These are phyloP conservation scores for Cercophora newfieldiana DNA, from an alignment of 495 filamentous ascomycete species.

Conservation along the genomic window DNA sequence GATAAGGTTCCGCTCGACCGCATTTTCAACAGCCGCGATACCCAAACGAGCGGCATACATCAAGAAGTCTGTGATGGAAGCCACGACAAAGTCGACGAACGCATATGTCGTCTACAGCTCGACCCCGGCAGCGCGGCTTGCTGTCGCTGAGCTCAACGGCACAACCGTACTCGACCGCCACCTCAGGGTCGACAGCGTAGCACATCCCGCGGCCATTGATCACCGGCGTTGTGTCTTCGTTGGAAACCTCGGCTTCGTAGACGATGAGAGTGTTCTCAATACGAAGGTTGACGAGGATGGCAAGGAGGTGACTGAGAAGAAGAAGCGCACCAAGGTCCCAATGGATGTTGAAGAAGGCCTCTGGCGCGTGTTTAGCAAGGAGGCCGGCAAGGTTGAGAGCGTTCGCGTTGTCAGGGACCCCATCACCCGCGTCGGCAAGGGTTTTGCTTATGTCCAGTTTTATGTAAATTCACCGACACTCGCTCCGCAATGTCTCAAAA, in stretches of 20 bases:
- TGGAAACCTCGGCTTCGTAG: constrained; percentile 93
- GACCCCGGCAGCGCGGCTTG: constrained; percentile 68
- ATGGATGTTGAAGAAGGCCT: constrained; percentile 93
- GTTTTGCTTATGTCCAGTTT: constrained; percentile 98
- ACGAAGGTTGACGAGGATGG: constrained; percentile 57
- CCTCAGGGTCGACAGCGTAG: constrained; percentile 83
- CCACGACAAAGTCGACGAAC: constrained; percentile 90
- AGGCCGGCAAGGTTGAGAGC: constrained; percentile 81
- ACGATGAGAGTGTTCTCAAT: constrained; percentile 68
- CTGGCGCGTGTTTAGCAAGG: constrained; percentile 78
- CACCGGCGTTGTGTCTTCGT: constrained; percentile 92
- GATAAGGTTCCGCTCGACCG: constrained; percentile 88
- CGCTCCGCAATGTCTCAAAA: not conserved
- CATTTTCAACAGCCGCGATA: constrained; percentile 71
- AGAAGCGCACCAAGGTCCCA: constrained; percentile 64
- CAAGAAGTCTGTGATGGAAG: constrained; percentile 75
- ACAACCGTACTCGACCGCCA: constrained; percentile 83
- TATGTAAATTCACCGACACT: constrained; percentile 46
- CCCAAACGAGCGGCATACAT: constrained; percentile 91
- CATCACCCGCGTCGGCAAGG: constrained; percentile 90
- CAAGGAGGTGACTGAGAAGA: constrained; percentile 54
- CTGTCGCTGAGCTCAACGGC: constrained; percentile 77
- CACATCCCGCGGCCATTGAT: constrained; percentile 80
- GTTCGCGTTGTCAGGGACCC: constrained; percentile 91
- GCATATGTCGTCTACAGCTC: constrained; percentile 89